Conservation (phyloP, 495 filamentous ascomycete species). For the Penicillium riverlandense region DNA sequence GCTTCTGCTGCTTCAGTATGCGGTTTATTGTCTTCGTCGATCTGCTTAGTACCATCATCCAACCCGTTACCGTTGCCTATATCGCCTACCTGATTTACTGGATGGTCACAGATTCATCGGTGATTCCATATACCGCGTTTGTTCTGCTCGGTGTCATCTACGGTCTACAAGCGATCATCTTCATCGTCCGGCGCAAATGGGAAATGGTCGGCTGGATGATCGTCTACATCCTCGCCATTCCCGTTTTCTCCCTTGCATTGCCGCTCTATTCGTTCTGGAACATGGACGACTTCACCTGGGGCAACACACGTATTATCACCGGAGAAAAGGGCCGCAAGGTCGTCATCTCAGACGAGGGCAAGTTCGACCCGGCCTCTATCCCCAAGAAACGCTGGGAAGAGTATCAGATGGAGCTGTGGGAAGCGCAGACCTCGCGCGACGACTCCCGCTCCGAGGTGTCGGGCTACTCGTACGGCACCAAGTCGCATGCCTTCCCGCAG, state of each 20-base stretch:
- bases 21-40: constrained; percentile 96
- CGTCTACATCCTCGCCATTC: constrained; percentile 86
- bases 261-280: constrained; percentile 98
- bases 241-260: constrained; percentile 84
- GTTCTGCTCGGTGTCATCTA: constrained; percentile 90
- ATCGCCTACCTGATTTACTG: constrained; percentile 82
- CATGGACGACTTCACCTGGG: constrained; percentile 99
- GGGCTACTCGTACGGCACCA: constrained; percentile 86
- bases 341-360: constrained; percentile 94
- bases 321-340: constrained; percentile 90
- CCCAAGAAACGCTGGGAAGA: constrained; percentile 99
- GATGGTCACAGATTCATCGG: constrained; percentile 48
- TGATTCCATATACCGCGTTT: constrained; percentile 77
- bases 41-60: constrained; percentile 82
- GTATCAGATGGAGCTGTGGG: constrained; percentile 95
- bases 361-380: constrained; percentile 89
- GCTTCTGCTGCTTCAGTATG: constrained; percentile 99
- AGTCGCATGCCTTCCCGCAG: constrained; percentile 55
- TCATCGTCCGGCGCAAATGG: constrained; percentile 93
- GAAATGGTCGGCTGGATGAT: constrained; percentile 99
- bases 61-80: constrained; percentile 89
- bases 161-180: constrained; percentile 94
- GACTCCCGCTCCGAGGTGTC: constrained; percentile 81
- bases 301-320: constrained; percentile 96
- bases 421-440: constrained; percentile 72